A percentile compares a stretch with the other conserved stretches of the same genome.
Conservation (phyloP, 805 yeast species). For the Metschnikowia vanudenii region DNA sequence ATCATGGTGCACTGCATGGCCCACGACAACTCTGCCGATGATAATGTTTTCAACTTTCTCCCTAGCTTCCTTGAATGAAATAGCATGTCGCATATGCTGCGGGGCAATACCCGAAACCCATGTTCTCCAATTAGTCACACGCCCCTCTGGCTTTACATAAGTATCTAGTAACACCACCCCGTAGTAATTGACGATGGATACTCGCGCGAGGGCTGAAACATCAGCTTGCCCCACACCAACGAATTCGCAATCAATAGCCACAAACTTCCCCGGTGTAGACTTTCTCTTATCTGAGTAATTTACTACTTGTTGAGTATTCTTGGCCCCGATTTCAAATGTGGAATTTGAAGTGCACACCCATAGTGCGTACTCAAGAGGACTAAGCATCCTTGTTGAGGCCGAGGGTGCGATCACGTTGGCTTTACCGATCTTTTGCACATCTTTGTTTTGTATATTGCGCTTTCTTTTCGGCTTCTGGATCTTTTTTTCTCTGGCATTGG, state of each 20-base stretch:
- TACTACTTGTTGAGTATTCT: neutral
- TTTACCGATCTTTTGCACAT: neutral
- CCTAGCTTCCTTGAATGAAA: slow-evolving; percentile 67
- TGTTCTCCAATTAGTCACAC: slow-evolving; percentile 88
- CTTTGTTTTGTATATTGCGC: slow-evolving; percentile 1
- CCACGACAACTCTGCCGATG: slow-evolving; percentile 61
- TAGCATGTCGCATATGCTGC: slow-evolving; percentile 63
- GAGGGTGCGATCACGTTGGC: neutral
- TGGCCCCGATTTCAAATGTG: neutral
- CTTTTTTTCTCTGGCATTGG: neutral
- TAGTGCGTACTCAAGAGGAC: slow-evolving; percentile 14
- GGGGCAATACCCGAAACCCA: slow-evolving; percentile 88
- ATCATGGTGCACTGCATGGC: slow-evolving; percentile 85
- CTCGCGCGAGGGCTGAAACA: slow-evolving; percentile 76
- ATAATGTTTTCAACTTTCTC: slow-evolving; percentile 21
- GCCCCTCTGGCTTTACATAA: slow-evolving; percentile 71
- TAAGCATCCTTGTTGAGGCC: slow-evolving; percentile 1
- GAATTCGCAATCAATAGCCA: slow-evolving; percentile 92
- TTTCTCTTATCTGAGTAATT: slow-evolving; percentile 25
- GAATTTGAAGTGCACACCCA: slow-evolving; percentile 10
- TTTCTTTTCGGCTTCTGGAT: neutral
- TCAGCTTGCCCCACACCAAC: slow-evolving; percentile 79
- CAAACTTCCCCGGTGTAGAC: slow-evolving; percentile 61
- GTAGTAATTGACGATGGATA: slow-evolving; percentile 79
- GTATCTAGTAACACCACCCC: slow-evolving; percentile 71